A percentile compares a stretch with the other conserved stretches of the same genome.
phyloP scores from a whole-genome alignment of 2,329 filamentous ascomycete species.

The Paecilomyces variotii region DNA sequence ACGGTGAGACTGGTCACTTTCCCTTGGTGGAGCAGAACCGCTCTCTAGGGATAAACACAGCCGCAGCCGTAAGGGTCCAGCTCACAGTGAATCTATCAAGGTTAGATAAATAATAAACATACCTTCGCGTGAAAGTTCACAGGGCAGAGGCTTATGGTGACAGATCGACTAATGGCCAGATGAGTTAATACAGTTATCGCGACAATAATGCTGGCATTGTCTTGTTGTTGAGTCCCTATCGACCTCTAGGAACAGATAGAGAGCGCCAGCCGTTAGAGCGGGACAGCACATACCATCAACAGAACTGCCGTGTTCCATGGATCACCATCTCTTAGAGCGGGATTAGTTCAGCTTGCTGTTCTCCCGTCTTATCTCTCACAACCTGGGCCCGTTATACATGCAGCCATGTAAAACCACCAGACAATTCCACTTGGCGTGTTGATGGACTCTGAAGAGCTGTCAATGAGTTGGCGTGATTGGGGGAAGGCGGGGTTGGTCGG shows the following conservation, averaged over 20 bases:
- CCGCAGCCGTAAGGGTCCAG: not conserved
- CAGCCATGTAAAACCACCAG: not conserved
- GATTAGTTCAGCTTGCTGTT: not conserved
- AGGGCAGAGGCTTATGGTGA: not conserved
- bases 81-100: not conserved
- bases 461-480: not conserved
- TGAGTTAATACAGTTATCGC: not conserved
- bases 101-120: not conserved
- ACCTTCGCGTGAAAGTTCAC: not conserved
- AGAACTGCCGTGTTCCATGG: not conserved
- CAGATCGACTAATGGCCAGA: not conserved
- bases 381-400: not conserved
- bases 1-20: not conserved
- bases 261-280: not conserved
- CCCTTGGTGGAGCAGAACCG: not conserved
- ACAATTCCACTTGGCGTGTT: not conserved
- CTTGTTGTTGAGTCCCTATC: not conserved
- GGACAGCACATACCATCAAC: not conserved
- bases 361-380: not conserved
- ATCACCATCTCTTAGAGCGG: not conserved
- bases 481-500: not conserved
- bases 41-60: not conserved
- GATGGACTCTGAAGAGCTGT: not conserved
- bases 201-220: not conserved
- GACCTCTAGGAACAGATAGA: not conserved